phyloP scores from a whole-genome alignment of 257 asterid species.

The Solanum chmielewskii region DNA sequence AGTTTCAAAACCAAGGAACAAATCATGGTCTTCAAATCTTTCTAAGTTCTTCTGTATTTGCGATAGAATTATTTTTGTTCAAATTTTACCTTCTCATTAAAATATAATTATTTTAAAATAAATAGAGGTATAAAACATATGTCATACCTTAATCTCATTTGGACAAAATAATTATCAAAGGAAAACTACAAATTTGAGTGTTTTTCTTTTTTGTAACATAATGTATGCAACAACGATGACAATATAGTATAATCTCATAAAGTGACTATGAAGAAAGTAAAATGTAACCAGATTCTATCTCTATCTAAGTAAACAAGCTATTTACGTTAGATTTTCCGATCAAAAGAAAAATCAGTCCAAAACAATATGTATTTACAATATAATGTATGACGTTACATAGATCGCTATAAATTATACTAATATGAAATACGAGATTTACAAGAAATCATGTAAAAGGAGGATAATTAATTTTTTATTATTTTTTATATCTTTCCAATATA shows the following conservation, averaged over 20 bases:
- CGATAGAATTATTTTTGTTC: too few relatives aligned
- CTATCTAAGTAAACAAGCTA: too few relatives aligned
- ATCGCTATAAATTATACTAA: too few relatives aligned
- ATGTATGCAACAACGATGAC: neutral
- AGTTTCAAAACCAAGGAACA: neutral
- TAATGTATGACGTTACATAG: neutral
- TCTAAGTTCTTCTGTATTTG: neutral
- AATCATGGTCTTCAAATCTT: neutral
- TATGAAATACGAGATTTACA: neutral
- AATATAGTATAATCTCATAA: neutral
- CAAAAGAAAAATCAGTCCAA: too few relatives aligned
- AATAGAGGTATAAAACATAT: too few relatives aligned
- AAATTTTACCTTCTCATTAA: too few relatives aligned
- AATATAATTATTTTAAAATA: too few relatives aligned
- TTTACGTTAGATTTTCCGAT: neutral
- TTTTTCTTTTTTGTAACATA: neutral
- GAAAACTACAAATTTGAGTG: too few relatives aligned
- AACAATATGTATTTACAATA: too few relatives aligned
- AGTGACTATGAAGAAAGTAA: neutral
- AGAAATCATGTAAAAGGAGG: neutral
- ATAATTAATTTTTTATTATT: neutral
- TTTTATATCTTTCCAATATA: neutral
- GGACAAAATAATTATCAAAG: too few relatives aligned
- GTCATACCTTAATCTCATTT: too few relatives aligned
- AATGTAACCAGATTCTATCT: neutral